Conservation (phyloP, 179 eudicot species). For the Vitellaria paradoxa region DNA sequence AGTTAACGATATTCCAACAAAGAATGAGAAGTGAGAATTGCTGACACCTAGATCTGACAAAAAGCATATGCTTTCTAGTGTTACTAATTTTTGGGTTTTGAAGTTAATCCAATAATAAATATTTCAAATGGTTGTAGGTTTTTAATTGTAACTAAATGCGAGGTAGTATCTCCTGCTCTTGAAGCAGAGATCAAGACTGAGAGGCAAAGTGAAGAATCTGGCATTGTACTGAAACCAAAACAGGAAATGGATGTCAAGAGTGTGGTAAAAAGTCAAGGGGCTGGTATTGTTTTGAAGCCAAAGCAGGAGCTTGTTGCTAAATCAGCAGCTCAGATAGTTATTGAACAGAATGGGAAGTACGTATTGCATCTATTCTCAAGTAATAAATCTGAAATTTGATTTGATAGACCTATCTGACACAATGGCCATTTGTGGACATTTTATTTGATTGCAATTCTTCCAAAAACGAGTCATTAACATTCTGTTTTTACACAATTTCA, state of each 20-base stretch:
- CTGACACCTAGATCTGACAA: neutral
- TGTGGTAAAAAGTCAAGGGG: conserved; percentile 33
- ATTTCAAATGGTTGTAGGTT: conserved; percentile 42
- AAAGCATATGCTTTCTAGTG: neutral
- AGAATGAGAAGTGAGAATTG: conserved; percentile 70
- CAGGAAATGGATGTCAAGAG: conserved; percentile 30
- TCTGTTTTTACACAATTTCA: neutral
- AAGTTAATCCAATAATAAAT: neutral
- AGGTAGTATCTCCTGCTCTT: conserved; percentile 75
- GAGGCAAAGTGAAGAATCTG: conserved; percentile 37
- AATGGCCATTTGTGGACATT: neutral
- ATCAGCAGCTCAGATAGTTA: conserved; percentile 91
- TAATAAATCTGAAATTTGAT: neutral
- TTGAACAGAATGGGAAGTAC: conserved; percentile 81
- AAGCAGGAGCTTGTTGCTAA: conserved; percentile 64
- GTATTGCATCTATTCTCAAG: conserved; percentile 17
- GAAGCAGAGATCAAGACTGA: conserved; percentile 58
- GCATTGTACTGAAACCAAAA: conserved; percentile 29
- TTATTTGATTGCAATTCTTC: neutral
- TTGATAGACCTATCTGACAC: neutral
- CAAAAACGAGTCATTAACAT: neutral
- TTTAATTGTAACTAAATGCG: conserved; percentile 72
- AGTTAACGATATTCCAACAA: conserved; percentile 74
- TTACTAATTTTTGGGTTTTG: neutral
- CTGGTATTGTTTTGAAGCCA: conserved; percentile 66